These are phyloP conservation scores for Blastobotrys terrestris DNA, from an alignment of 805 yeast genomes.

Conservation along the genomic window DNA sequence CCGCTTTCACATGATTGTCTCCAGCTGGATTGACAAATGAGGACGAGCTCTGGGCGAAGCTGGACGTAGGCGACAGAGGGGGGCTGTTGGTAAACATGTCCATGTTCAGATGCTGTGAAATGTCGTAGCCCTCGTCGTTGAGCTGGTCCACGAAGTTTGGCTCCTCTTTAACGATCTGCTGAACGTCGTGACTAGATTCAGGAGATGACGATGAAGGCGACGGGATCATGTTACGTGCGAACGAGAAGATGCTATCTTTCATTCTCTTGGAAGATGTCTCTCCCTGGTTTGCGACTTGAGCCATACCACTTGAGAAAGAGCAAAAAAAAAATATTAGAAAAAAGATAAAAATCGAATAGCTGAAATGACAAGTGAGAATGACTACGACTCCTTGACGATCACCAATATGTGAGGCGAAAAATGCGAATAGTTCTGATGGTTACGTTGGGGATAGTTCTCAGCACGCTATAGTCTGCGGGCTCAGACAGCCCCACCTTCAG, in stretches of 20 bases:
- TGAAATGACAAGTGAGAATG: neutral
- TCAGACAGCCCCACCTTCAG: no score
- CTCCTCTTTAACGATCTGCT: constrained; percentile 1
- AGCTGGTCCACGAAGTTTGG: neutral
- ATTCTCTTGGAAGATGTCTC: neutral
- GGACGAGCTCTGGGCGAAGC: neutral
- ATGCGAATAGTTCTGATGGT: no score
- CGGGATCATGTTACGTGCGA: constrained; percentile 1
- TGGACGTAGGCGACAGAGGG: constrained; percentile 1
- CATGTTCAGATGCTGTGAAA: constrained; percentile 21
- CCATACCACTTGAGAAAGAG: neutral
- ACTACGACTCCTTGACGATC: neutral
- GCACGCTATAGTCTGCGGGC: no score
- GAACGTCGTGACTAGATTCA: neutral
- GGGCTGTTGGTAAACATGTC: constrained; percentile 15
- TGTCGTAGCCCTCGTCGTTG: constrained; percentile 15
- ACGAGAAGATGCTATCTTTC: neutral
- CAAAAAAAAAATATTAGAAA: no score
- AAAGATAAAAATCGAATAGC: no score
- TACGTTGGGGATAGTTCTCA: no score
- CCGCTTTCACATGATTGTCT: neutral
- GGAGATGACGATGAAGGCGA: constrained; percentile 3
- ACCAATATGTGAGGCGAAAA: no score
- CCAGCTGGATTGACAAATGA: no score
- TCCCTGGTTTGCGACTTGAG: neutral